A percentile compares a stretch with the other conserved stretches of the same genome.
These are phyloP conservation scores for Aspergillus hancockii DNA, from an alignment of 495 filamentous ascomycete species.

Conservation along the genomic window DNA sequence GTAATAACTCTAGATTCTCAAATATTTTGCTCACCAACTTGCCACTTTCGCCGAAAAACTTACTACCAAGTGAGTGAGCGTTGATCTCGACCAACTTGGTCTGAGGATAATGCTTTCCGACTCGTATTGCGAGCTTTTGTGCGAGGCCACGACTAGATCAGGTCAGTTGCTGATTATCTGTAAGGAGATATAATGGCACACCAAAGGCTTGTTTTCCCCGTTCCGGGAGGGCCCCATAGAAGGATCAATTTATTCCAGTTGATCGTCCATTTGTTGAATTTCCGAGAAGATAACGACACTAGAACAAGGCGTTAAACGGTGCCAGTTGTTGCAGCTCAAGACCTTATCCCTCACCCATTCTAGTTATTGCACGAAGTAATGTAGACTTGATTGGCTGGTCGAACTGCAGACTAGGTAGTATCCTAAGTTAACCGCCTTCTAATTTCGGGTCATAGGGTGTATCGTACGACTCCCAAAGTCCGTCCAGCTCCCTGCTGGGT, in stretches of 20 bases:
- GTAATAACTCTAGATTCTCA: slow-evolving; percentile 43
- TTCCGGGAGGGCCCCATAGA: slow-evolving; percentile 58
- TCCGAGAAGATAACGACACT: slow-evolving; percentile 38
- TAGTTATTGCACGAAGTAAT: slow-evolving; percentile 45
- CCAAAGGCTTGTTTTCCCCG: slow-evolving; percentile 54
- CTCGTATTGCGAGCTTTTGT: slow-evolving; percentile 58
- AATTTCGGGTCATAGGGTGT: too few species aligned
- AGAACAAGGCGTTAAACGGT: not conserved
- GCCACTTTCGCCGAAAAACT: slow-evolving; percentile 57
- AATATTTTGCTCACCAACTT: slow-evolving; percentile 53
- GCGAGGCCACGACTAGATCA: slow-evolving; percentile 45
- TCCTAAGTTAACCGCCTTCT: not conserved
- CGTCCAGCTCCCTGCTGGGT: slow-evolving; percentile 43
- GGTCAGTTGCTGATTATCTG: not conserved
- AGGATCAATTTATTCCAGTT: slow-evolving; percentile 44
- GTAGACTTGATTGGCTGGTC: slow-evolving; percentile 46
- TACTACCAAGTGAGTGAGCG: slow-evolving; percentile 51
- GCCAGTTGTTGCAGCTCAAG: not conserved
- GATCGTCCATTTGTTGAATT: slow-evolving; percentile 27
- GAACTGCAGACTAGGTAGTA: slow-evolving; percentile 42
- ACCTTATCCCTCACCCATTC: slow-evolving; percentile 40
- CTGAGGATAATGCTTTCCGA: slow-evolving; percentile 42
- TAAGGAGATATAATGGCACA: slow-evolving; percentile 6
- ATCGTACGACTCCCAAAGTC: slow-evolving; percentile 51
- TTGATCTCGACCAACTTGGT: slow-evolving; percentile 54